Conservation (phyloP, 495 filamentous ascomycete genomes). For the Penicillium daleae region DNA sequence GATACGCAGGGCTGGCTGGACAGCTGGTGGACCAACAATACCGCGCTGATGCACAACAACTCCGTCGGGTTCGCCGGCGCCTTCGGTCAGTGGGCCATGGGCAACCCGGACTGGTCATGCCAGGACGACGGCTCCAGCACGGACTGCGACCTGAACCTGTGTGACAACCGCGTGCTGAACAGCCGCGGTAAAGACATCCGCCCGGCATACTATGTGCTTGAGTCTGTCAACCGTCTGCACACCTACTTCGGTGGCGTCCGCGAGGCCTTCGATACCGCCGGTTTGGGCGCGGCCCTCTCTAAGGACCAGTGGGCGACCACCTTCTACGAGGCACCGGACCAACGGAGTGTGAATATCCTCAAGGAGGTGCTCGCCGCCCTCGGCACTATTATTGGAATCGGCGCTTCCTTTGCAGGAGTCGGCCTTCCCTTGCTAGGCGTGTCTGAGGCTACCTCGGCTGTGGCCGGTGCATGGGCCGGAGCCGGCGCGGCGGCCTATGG, state of each 20-base stretch:
- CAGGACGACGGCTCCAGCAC: slow-evolving; percentile 28
- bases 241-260: slow-evolving; percentile 27
- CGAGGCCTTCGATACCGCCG: slow-evolving; percentile 27
- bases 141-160: slow-evolving; percentile 29
- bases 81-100: slow-evolving; percentile 32
- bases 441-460: too few species aligned
- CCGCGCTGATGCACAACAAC: slow-evolving; percentile 14
- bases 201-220: slow-evolving; percentile 30
- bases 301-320: slow-evolving; percentile 31
- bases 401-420: slow-evolving; percentile 26
- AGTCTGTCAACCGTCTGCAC: slow-evolving; percentile 30
- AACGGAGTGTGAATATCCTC: slow-evolving; percentile 19
- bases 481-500: slow-evolving; percentile 17
- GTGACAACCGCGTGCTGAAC: slow-evolving; percentile 28
- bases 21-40: slow-evolving; percentile 26
- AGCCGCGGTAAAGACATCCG: slow-evolving; percentile 22
- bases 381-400: slow-evolving; percentile 26
- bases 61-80: slow-evolving; percentile 27
- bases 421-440: too few species aligned
- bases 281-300: slow-evolving; percentile 29
- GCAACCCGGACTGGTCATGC: slow-evolving; percentile 33
- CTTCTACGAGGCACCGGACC: slow-evolving; percentile 33
- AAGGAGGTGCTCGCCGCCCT: slow-evolving; percentile 23
- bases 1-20: slow-evolving; percentile 31
- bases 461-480: slow-evolving; percentile 20